Evolutionary conservation across 495 filamentous ascomycete species (phyloP).

Genomic region (Letharia lupina): DNA sequence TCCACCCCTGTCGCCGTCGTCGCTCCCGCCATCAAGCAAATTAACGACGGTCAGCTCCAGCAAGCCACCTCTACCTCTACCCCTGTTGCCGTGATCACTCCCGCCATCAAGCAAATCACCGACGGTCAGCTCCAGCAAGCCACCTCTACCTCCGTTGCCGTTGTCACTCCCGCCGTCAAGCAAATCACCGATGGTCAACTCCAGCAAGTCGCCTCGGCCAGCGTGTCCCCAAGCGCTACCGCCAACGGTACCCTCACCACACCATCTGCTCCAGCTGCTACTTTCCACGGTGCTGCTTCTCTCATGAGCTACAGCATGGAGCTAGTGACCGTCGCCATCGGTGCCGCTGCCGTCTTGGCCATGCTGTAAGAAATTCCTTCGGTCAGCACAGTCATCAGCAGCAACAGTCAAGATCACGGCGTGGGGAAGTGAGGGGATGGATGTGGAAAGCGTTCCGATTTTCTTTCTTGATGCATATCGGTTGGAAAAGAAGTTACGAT

Average conservation of each 20-base stretch:
- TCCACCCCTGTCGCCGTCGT: conserved; percentile 14
- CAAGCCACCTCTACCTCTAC: conserved; percentile 27
- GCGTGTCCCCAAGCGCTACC: conserved; percentile 13
- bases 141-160: conserved; percentile 22
- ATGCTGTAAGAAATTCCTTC: conserved; percentile 32
- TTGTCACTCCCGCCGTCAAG: conserved; percentile 4
- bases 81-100: neutral
- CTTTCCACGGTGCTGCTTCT: conserved; percentile 28
- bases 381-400: neutral
- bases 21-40: conserved; percentile 23
- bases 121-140: conserved; percentile 22
- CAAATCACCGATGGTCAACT: conserved; percentile 21
- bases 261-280: conserved; percentile 19
- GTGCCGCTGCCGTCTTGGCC: conserved; percentile 38
- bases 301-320: conserved; percentile 33
- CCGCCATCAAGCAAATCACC: conserved; percentile 23
- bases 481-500: conserved; percentile 3
- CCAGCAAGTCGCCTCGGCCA: conserved; percentile 21
- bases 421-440: neutral
- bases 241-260: conserved; percentile 19
- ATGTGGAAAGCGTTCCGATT: neutral
- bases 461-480: conserved; percentile 15
- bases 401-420: neutral
- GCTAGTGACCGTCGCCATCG: conserved; percentile 33
- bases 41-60: conserved; percentile 24